A percentile compares a stretch with the other conserved stretches of the same genome.
Evolutionary conservation across 768 basidiomycete species (phyloP).

Genomic region (Podaxis sp.): DNA sequence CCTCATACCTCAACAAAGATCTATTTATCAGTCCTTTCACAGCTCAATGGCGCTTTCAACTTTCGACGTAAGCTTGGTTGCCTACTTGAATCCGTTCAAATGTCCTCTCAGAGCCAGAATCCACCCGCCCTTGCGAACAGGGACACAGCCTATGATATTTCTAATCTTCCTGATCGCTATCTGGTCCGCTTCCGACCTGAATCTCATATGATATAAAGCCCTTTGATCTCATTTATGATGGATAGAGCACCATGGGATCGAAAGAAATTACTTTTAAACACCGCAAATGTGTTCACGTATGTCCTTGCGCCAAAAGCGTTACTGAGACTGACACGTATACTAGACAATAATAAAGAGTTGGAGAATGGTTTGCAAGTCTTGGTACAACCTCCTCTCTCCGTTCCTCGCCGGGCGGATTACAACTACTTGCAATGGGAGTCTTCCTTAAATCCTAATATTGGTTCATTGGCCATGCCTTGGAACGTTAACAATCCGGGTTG

Average conservation of each 20-base stretch:
- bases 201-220: background rate
- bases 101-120: background rate
- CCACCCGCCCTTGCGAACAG: background rate
- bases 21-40: background rate
- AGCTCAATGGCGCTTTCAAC: background rate
- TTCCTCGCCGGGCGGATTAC: background rate
- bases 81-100: background rate
- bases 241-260: background rate
- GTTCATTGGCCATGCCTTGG: background rate
- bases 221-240: background rate
- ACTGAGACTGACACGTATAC: background rate
- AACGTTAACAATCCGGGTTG: background rate
- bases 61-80: background rate
- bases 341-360: background rate
- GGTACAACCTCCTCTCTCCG: background rate
- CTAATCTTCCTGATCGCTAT: background rate
- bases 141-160: background rate
- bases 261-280: background rate
- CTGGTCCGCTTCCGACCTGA: background rate
- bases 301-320: background rate
- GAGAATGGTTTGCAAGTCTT: background rate
- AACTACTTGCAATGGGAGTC: background rate
- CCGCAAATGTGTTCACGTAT: background rate
- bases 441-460: background rate
- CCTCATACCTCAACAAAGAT: background rate